These are phyloP conservation scores for Turnera subulata DNA, from an alignment of 345 rosid genomes.

Conservation along the genomic window DNA sequence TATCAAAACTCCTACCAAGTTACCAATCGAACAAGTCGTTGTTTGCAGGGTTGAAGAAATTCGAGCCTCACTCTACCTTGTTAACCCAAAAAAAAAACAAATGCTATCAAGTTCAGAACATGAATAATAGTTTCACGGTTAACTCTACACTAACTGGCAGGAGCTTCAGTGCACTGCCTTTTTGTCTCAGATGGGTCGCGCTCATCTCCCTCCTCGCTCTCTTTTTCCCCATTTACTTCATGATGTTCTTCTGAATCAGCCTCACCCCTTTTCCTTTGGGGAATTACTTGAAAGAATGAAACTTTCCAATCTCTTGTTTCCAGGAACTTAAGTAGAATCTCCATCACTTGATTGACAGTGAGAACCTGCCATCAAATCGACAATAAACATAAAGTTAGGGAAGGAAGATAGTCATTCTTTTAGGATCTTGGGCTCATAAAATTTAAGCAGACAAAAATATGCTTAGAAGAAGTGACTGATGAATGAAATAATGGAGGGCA, in stretches of 20 bases:
- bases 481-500: too few species aligned
- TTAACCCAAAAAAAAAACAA: too few species aligned
- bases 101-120: too few species aligned
- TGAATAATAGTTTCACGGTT: too few species aligned
- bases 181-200: conserved; percentile 44
- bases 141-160: conserved; percentile 20
- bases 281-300: conserved; percentile 85
- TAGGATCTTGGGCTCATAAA: too few species aligned
- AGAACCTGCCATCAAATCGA: conserved; percentile 54
- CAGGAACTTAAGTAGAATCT: conserved; percentile 77
- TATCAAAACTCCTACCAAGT: too few species aligned
- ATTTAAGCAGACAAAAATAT: too few species aligned
- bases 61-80: too few species aligned
- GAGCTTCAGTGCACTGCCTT: conserved; percentile 48
- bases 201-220: conserved; percentile 25
- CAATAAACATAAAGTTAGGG: background rate
- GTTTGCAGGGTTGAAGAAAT: too few species aligned
- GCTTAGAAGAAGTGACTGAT: too few species aligned
- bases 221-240: conserved; percentile 21
- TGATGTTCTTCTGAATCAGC: conserved; percentile 31
- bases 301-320: conserved; percentile 85
- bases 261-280: conserved; percentile 73
- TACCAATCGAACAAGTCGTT: too few species aligned
- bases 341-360: conserved; percentile 91
- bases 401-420: background rate